Evolutionary conservation across 176 grass and related monocot genomes (phyloP).

Genomic region (Triticum urartu): DNA sequence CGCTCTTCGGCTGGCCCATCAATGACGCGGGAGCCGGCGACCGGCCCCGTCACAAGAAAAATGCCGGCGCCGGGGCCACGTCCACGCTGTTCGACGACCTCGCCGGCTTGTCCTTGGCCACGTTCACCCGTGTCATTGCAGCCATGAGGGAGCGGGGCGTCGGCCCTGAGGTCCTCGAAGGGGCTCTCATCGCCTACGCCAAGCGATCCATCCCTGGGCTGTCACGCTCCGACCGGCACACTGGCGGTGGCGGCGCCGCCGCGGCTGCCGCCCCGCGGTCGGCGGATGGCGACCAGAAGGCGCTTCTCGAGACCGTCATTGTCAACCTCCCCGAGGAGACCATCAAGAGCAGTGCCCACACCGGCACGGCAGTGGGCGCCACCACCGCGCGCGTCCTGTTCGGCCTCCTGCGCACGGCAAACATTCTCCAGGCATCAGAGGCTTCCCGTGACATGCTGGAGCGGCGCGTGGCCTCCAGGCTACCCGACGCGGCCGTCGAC

Average conservation of each 20-base stretch:
- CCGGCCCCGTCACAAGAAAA: slow-evolving; percentile 42
- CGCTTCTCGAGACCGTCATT: slow-evolving; percentile 83
- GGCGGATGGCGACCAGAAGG: slow-evolving; percentile 68
- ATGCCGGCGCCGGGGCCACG: slow-evolving; percentile 26
- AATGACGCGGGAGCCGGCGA: slow-evolving; percentile 36
- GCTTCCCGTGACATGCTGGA: slow-evolving; percentile 63
- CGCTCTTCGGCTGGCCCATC: slow-evolving; percentile 89
- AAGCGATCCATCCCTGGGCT: slow-evolving; percentile 87
- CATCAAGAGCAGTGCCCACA: slow-evolving; percentile 46
- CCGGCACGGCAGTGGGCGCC: slow-evolving; percentile 51
- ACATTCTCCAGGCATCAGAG: slow-evolving; percentile 79
- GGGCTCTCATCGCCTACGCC: slow-evolving; percentile 81
- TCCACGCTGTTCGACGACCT: slow-evolving; percentile 90
- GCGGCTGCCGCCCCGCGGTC: not conserved
- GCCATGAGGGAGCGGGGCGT: slow-evolving; percentile 75
- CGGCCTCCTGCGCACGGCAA: slow-evolving; percentile 80
- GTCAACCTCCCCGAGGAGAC: slow-evolving; percentile 83
- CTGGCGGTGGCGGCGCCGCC: not conserved
- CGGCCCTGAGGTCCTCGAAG: slow-evolving; percentile 71
- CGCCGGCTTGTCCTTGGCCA: slow-evolving; percentile 57
- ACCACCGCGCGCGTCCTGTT: slow-evolving; percentile 77
- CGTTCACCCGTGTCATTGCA: slow-evolving; percentile 72
- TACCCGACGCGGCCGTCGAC: slow-evolving; percentile 68
- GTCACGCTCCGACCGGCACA: slow-evolving; percentile 62
- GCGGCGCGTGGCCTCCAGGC: slow-evolving; percentile 66